Conservation (phyloP, 2,329 filamentous ascomycete species). For the Scedosporium minutisporum region DNA sequence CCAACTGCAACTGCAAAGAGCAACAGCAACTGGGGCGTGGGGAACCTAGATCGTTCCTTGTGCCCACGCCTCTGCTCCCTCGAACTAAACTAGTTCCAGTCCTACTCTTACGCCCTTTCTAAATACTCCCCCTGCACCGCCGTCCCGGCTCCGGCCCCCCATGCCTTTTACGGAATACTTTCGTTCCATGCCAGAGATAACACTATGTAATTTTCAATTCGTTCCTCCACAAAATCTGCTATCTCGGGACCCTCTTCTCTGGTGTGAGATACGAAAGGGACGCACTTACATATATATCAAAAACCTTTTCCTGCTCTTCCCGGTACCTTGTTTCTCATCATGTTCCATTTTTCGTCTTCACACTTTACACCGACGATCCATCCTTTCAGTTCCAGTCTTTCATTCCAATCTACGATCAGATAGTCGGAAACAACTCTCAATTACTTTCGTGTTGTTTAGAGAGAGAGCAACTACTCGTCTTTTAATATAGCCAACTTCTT, state of each 20-base stretch:
- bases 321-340: not conserved
- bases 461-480: too few species aligned
- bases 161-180: conserved; percentile 1
- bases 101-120: not conserved
- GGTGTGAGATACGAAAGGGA: not conserved
- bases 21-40: not conserved
- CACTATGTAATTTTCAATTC: conserved; percentile 2
- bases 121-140: not conserved
- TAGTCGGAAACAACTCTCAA: too few species aligned
- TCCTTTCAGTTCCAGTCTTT: not conserved
- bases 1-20: not conserved
- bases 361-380: not conserved
- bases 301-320: not conserved
- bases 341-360: not conserved
- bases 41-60: not conserved
- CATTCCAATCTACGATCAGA: too few species aligned
- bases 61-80: not conserved
- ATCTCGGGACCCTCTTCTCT: conserved; percentile 3
- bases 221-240: conserved; percentile 3
- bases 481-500: too few species aligned
- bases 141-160: conserved; percentile 4
- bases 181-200: conserved; percentile 4
- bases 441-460: too few species aligned
- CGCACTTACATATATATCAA: not conserved
- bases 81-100: not conserved